Percentiles rank a stretch among this genome's conserved stretches.
Conservation (phyloP, 2,329 filamentous ascomycete genomes). For the Dendrostoma leiphaemia region DNA sequence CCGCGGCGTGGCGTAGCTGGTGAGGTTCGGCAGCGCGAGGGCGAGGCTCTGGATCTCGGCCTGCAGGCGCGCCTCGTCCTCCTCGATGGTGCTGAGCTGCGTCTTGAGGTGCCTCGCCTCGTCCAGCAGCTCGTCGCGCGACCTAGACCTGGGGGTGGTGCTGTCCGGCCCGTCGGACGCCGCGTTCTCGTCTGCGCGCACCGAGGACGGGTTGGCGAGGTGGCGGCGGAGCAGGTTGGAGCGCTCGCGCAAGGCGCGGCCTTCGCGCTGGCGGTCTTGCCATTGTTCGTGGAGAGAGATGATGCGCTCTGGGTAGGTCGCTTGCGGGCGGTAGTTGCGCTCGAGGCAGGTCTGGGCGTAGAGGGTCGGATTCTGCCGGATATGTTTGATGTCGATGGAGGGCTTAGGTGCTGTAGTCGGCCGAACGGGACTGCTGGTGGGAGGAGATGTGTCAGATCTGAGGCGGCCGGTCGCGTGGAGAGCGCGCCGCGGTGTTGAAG, state of each 20-base stretch:
- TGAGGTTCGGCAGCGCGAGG: constrained; percentile 81
- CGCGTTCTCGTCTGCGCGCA: constrained; percentile 41
- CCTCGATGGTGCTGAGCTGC: constrained; percentile 58
- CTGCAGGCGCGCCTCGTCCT: constrained; percentile 56
- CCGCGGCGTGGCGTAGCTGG: constrained; percentile 70
- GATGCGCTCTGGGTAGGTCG: constrained; percentile 55
- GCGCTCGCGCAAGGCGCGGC: constrained; percentile 60
- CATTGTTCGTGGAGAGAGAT: constrained; percentile 54
- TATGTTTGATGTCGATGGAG: constrained; percentile 80
- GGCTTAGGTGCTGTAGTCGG: constrained; percentile 77
- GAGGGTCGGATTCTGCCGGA: constrained; percentile 78
- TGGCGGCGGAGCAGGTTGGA: constrained; percentile 63
- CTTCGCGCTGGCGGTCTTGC: constrained; percentile 59
- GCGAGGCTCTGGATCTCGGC: constrained; percentile 73
- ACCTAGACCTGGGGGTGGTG: constrained; percentile 28
- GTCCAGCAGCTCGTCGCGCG: constrained; percentile 54
- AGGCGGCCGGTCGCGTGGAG: constrained; percentile 14
- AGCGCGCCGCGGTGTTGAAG: neutral
- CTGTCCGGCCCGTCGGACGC: constrained; percentile 14
- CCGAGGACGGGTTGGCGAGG: constrained; percentile 51
- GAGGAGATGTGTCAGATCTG: constrained; percentile 12
- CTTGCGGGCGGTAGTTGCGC: constrained; percentile 71
- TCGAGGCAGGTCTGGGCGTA: constrained; percentile 81
- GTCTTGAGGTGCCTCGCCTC: constrained; percentile 66
- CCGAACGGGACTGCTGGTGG: constrained; percentile 30